These are phyloP conservation scores for Lolium perenne DNA, from an alignment of 176 grass and related monocot genomes.

Conservation along the genomic window DNA sequence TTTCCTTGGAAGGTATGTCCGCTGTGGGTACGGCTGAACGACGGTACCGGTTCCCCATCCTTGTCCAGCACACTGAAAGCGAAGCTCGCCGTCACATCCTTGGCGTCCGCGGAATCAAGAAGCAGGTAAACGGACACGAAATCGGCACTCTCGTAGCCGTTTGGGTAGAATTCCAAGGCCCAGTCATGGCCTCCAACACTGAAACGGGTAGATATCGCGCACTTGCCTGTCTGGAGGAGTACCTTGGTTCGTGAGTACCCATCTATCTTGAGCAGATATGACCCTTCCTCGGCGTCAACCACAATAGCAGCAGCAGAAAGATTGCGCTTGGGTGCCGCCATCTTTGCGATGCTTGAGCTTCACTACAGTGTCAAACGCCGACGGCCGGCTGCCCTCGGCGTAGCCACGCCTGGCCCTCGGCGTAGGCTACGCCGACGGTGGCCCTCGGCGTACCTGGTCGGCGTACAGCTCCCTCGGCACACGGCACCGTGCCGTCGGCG, in stretches of 20 bases:
- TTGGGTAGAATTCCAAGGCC: not conserved
- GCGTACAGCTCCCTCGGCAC: too few relatives aligned
- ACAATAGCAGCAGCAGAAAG: not conserved
- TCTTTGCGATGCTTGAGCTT: not conserved
- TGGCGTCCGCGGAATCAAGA: not conserved
- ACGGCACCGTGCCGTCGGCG: too few relatives aligned
- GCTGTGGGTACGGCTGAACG: not conserved
- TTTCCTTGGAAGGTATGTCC: not conserved
- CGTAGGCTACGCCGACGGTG: too few relatives aligned
- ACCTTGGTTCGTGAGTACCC: conserved; percentile 10
- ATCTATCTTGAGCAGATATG: not conserved
- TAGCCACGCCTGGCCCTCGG: too few relatives aligned
- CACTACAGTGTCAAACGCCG: too few relatives aligned
- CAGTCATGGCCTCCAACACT: not conserved
- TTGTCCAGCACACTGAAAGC: not conserved
- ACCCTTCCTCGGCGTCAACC: not conserved
- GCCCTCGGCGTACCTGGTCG: too few relatives aligned
- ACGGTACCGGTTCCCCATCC: not conserved
- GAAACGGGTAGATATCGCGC: not conserved
- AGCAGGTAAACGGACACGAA: not conserved
- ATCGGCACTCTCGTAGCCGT: not conserved
- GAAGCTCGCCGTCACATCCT: not conserved
- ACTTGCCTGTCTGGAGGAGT: not conserved
- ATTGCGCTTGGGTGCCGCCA: not conserved
- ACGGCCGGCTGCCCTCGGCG: too few relatives aligned